Base-by-base conservation (phyloP, 495 filamentous ascomycete genomes). In the Aspergillus egyptiacus region DNA sequence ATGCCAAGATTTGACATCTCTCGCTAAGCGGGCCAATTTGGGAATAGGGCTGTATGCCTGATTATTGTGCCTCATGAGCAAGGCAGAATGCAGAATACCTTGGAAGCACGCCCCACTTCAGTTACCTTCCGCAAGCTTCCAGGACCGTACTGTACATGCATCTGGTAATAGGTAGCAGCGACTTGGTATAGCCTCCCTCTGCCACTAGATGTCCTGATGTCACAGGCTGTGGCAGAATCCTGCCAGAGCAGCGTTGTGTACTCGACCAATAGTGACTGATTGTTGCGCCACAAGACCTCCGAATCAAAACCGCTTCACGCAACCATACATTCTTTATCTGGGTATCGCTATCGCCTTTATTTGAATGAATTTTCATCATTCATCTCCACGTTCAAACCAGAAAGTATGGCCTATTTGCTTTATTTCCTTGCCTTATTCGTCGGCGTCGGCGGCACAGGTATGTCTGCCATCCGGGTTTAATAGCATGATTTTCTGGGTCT, bases 371-470 rank as follows among this genome's bases (percentile, higher is more conserved):
- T n/a, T 9, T 6, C 23, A 2, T 18, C 22, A 5, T 48, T n/a
- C 24, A 36, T 10, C 5, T 5, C 27, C 2, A 15, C 14, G 2
- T 49, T n/a, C 28, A 38, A 30, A 56, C 24, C 41, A 36, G 23
- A 48, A 28, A 34, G 52, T 53, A 86, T 90, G 86, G 71, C 68
- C 56, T 90, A 89, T 71, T 58, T 95, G 51, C 78, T 95, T 66
- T 96, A 89, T 75, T 76, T 79, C 48, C 63, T 86, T 43, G 73
- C 77, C 53, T 76, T 91, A 60, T 59, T 78, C 22, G 69, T 82
- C 54, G 71, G 90, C 57, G 53, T 87, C 43, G 59, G 76, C 43
- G 74, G 77, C 18, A 83, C 80, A 17, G 74, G 82, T 85, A 72
- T 50, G 68, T 64, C 9, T 28, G 20, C 36, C 22, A 28, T 27